Evolutionary conservation across 2,329 filamentous ascomycete genomes (phyloP).

Genomic region (Aureobasidium sp.): DNA sequence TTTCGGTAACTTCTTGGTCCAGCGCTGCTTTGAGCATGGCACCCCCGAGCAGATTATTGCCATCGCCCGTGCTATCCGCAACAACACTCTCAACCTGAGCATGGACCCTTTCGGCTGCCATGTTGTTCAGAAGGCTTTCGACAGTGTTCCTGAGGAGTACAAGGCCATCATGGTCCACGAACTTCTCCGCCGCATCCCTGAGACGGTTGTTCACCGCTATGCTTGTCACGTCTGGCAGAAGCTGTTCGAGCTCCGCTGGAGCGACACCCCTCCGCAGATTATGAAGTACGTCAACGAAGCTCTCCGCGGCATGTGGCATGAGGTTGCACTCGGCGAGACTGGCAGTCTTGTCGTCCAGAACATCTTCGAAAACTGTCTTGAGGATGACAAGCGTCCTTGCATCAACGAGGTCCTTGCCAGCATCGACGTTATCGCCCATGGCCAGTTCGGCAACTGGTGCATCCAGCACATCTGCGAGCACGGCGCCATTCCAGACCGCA

Average conservation of each 20-base stretch:
- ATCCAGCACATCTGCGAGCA: slow-evolving; percentile 99
- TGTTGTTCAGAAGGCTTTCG: slow-evolving; percentile 97
- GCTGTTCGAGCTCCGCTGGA: slow-evolving; percentile 95
- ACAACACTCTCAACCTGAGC: slow-evolving; percentile 86
- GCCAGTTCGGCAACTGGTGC: slow-evolving; percentile 99
- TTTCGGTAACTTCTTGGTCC: slow-evolving; percentile 96
- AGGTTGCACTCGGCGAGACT: slow-evolving; percentile 93
- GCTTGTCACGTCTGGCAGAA: slow-evolving; percentile 99
- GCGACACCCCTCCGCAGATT: slow-evolving; percentile 87
- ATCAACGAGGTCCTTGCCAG: slow-evolving; percentile 93
- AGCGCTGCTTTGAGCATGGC: slow-evolving; percentile 97
- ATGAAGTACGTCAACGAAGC: slow-evolving; percentile 98
- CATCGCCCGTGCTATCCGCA: slow-evolving; percentile 89
- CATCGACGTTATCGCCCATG: slow-evolving; percentile 93
- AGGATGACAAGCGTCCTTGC: slow-evolving; percentile 97
- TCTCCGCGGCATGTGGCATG: slow-evolving; percentile 94
- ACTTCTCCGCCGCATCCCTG: slow-evolving; percentile 85
- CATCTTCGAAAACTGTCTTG: slow-evolving; percentile 98
- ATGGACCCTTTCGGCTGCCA: slow-evolving; percentile 99
- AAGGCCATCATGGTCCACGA: slow-evolving; percentile 99
- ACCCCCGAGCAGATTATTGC: slow-evolving; percentile 89
- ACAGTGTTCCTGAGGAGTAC: slow-evolving; percentile 94
- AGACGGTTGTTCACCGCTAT: slow-evolving; percentile 97
- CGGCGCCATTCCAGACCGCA: slow-evolving; percentile 82
- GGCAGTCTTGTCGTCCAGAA: slow-evolving; percentile 98